These are phyloP conservation scores for Xylariales sp. DNA, from an alignment of 2,329 filamentous ascomycete genomes.

Conservation along the genomic window DNA sequence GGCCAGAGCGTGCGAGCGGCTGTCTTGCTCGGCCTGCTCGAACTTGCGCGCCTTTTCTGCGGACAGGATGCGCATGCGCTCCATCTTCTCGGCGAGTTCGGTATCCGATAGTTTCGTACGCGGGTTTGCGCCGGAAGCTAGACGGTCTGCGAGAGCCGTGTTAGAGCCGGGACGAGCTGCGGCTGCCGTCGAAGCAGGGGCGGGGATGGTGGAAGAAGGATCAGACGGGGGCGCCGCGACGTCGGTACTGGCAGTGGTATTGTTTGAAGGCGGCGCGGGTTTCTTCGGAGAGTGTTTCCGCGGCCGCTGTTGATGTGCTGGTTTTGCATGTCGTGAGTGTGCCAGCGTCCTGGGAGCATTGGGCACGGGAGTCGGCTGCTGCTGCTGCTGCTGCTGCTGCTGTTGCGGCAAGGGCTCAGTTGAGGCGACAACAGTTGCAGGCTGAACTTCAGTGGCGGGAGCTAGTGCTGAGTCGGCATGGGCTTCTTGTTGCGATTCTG, in stretches of 20 bases:
- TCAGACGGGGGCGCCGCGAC: slow-evolving; percentile 22
- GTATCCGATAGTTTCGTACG: slow-evolving; percentile 69
- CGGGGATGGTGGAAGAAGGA: slow-evolving; percentile 28
- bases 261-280: slow-evolving; percentile 14
- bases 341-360: slow-evolving; percentile 45
- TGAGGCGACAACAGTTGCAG: slow-evolving; percentile 18
- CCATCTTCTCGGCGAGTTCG: slow-evolving; percentile 70
- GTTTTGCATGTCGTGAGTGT: slow-evolving; percentile 51
- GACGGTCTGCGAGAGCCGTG: slow-evolving; percentile 55
- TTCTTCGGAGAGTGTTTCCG: slow-evolving; percentile 43
- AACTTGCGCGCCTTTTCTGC: slow-evolving; percentile 70
- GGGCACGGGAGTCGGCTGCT: slow-evolving; percentile 29
- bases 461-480: slow-evolving; percentile 16
- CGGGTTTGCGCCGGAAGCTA: slow-evolving; percentile 67
- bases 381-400: slow-evolving; percentile 1
- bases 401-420: slow-evolving; percentile 24
- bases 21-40: slow-evolving; percentile 67
- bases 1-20: slow-evolving; percentile 65
- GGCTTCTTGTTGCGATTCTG: slow-evolving; percentile 10
- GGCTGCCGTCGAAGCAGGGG: slow-evolving; percentile 38
- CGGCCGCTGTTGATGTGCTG: slow-evolving; percentile 41
- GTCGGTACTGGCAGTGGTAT: slow-evolving; percentile 19
- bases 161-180: slow-evolving; percentile 48
- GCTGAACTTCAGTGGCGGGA: slow-evolving; percentile 29
- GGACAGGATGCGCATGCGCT: slow-evolving; percentile 68